Base-by-base conservation (phyloP, 345 rosid genomes). In the Jatropha curcas region DNA sequence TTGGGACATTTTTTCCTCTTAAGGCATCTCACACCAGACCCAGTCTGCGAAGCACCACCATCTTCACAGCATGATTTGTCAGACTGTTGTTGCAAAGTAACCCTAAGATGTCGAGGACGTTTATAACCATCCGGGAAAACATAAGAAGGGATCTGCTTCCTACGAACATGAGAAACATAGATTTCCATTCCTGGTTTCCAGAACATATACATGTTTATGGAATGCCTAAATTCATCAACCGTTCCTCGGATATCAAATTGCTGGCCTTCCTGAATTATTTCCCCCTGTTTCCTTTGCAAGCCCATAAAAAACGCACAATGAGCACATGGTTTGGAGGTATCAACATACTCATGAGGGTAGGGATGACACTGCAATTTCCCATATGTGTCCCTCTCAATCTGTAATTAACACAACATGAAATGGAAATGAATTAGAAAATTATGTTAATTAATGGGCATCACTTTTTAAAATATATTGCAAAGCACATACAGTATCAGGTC, bases 101-200 rank as follows among this genome's bases (percentile, higher is more conserved):
- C 58, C 66, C 75, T 83, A 46, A 67, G 63, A 57, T 76, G 81
- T 65, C 84, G 69, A 70, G 76, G 46, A 39, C 82, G 76, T 76
- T 61, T 82, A 48, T 77, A 80, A 71, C 86, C 88, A 34, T 78
- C 83, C 6, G 89, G 88, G 34, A 83, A 84, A 61, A 87, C 90
- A 79, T 81, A 87, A 34, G 84, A 53, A 51, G 90, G 92, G 41
- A 89, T 76, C 84, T 84, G 88, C 85, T 75, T 89, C 71, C 89
- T 77, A 11, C 80, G 88, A 55, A 89, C 81, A 80, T 89, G 94
- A 70, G 89, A 86, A 63, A 89, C 88, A 79, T 67, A 76, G 48
- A 89, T 88, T 46, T 86, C 92, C 94, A 89, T 89, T 61, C 94
- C 88, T 3, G 82, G 90, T 67, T 88, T 83, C 92, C 94, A 86